Evolutionary conservation across 1,139 yeast genomes (phyloP).

Genomic region (Protomyces lactucae-debilis): DNA sequence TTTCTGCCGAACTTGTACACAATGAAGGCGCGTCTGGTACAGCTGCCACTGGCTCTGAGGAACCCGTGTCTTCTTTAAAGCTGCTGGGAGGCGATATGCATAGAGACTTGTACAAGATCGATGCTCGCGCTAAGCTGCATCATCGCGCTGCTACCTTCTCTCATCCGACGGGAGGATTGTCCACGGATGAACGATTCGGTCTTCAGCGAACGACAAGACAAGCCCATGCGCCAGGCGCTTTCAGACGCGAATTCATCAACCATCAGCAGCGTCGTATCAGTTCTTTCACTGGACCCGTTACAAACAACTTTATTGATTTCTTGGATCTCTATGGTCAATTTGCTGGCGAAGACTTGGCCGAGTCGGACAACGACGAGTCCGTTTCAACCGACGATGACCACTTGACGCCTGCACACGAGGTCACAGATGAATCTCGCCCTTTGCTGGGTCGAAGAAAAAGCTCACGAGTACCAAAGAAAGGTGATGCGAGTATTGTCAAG

Average conservation of each 20-base stretch:
- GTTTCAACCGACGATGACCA: slow-evolving; percentile 36
- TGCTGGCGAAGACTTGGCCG: slow-evolving; percentile 89
- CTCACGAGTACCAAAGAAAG: slow-evolving; percentile 26
- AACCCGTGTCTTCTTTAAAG: slow-evolving; percentile 44
- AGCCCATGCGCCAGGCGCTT: slow-evolving; percentile 77
- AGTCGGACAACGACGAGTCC: slow-evolving; percentile 48
- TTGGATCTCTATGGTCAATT: slow-evolving; percentile 86
- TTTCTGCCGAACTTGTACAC: slow-evolving; percentile 1
- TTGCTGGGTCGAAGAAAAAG: slow-evolving; percentile 18
- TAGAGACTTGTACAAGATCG: slow-evolving; percentile 69
- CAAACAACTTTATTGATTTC: slow-evolving; percentile 83
- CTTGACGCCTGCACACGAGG: slow-evolving; percentile 22
- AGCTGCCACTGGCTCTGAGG: background rate
- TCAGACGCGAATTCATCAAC: slow-evolving; percentile 72
- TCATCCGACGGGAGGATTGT: slow-evolving; percentile 36
- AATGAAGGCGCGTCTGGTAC: background rate
- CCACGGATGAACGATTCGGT: slow-evolving; percentile 43
- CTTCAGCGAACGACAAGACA: slow-evolving; percentile 44
- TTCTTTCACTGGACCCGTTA: slow-evolving; percentile 41
- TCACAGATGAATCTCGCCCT: slow-evolving; percentile 26
- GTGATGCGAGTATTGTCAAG: slow-evolving; percentile 55
- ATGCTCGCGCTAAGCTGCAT: slow-evolving; percentile 18
- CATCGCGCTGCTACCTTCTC: slow-evolving; percentile 46
- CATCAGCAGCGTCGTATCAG: slow-evolving; percentile 35
- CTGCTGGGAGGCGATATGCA: slow-evolving; percentile 85